These are phyloP conservation scores for Aquanectria penicillioides DNA, from an alignment of 2,329 filamentous ascomycete genomes.

Conservation along the genomic window DNA sequence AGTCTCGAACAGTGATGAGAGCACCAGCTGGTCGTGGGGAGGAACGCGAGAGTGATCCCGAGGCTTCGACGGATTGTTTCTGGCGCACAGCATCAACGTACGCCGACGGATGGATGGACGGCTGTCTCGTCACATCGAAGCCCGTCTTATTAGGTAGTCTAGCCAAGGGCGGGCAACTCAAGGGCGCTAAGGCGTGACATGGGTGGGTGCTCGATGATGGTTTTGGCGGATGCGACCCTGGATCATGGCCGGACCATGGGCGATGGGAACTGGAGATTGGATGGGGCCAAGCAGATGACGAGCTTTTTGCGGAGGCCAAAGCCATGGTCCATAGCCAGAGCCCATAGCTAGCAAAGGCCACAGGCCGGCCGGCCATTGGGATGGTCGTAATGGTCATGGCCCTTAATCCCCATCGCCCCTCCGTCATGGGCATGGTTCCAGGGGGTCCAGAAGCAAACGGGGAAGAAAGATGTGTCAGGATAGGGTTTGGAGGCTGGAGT, in stretches of 20 bases:
- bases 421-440: too few species aligned
- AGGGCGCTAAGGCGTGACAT: slow-evolving; percentile 17
- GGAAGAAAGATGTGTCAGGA: too few species aligned
- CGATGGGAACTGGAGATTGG: slow-evolving; percentile 10
- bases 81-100: slow-evolving; percentile 5
- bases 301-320: slow-evolving; percentile 10
- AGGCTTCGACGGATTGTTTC: too few species aligned
- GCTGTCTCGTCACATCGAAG: slow-evolving; percentile 7
- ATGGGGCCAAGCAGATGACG: slow-evolving; percentile 9
- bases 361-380: too few species aligned
- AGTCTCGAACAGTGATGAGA: too few species aligned
- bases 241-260: slow-evolving; percentile 1
- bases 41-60: too few species aligned
- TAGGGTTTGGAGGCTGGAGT: too few species aligned
- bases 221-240: slow-evolving; percentile 21
- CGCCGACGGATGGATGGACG: background rate
- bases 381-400: background rate
- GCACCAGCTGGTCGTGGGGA: too few species aligned
- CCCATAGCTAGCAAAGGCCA: too few species aligned
- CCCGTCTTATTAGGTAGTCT: slow-evolving; percentile 15
- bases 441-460: too few species aligned
- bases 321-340: background rate
- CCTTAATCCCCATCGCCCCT: too few species aligned
- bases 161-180: slow-evolving; percentile 21
- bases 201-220: background rate